Percentiles rank a stretch among this genome's conserved stretches.
Evolutionary conservation across 805 yeast species (phyloP).

Genomic region (Wickerhamiella siamensis): DNA sequence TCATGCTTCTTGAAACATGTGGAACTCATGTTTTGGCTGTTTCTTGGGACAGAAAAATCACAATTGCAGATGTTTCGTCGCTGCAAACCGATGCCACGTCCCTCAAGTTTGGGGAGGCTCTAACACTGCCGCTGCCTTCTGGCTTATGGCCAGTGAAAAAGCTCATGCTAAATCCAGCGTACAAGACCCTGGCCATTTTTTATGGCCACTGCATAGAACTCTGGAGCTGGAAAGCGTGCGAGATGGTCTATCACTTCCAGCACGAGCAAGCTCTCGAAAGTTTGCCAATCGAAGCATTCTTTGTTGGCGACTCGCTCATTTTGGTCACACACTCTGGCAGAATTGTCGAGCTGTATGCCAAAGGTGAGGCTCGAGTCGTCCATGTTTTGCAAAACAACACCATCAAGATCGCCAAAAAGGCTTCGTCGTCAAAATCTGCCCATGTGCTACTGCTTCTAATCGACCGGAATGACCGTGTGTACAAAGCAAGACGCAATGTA

Average conservation of each 20-base stretch:
- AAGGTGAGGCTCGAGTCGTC: conserved; percentile 1
- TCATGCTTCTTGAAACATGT: conserved; percentile 1
- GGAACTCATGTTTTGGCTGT: background rate
- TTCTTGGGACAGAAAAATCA: background rate
- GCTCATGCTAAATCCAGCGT: conserved; percentile 1
- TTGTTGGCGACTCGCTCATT: background rate
- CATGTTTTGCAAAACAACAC: background rate
- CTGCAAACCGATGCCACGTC: background rate
- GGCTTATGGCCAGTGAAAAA: conserved; percentile 2
- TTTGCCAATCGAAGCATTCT: background rate
- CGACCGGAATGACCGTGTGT: conserved; percentile 1
- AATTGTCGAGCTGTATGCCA: conserved; percentile 4
- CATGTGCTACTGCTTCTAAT: background rate
- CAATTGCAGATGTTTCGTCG: background rate
- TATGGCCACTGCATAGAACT: conserved; percentile 1
- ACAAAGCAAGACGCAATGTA: conserved; percentile 1
- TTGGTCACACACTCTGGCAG: conserved; percentile 1
- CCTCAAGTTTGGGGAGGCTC: background rate
- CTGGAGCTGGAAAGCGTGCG: conserved; percentile 2
- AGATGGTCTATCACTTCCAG: conserved; percentile 3
- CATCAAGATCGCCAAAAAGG: background rate
- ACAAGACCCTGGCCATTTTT: conserved; percentile 1
- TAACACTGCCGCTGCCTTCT: background rate
- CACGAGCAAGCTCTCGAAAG: background rate
- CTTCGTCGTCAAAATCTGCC: background rate